Conservation (phyloP, 495 filamentous ascomycete species). For the Entonaema liquescens region DNA sequence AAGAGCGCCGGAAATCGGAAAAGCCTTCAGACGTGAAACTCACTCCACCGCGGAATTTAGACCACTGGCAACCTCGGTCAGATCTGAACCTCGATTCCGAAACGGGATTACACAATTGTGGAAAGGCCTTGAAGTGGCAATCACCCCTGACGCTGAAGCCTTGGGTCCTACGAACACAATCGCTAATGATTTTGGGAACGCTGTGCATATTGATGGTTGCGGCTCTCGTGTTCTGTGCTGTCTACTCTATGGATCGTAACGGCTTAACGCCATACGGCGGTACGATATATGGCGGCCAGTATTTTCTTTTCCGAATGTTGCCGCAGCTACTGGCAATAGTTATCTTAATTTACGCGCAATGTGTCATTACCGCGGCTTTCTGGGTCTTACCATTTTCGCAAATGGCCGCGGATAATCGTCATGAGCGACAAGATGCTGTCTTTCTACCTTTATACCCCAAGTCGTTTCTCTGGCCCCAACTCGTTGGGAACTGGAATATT, state of each 20-base stretch:
- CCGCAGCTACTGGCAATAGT: slow-evolving; percentile 78
- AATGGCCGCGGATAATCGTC: slow-evolving; percentile 67
- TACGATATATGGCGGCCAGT: slow-evolving; percentile 70
- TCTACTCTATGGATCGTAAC: slow-evolving; percentile 69
- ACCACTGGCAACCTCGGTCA: slow-evolving; percentile 41
- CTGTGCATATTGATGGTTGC: slow-evolving; percentile 76
- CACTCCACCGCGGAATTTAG: slow-evolving; percentile 29
- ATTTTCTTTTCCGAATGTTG: slow-evolving; percentile 86
- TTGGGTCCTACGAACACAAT: slow-evolving; percentile 67
- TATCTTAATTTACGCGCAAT: slow-evolving; percentile 78
- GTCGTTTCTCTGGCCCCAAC: slow-evolving; percentile 58
- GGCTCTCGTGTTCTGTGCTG: slow-evolving; percentile 74
- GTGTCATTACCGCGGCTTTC: slow-evolving; percentile 76
- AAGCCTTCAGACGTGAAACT: not conserved
- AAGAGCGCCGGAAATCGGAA: not conserved
- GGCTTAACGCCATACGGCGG: slow-evolving; percentile 73
- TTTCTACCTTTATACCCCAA: slow-evolving; percentile 62
- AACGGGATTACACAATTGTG: slow-evolving; percentile 30
- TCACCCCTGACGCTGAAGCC: slow-evolving; percentile 73
- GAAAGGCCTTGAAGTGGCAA: slow-evolving; percentile 10
- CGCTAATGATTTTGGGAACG: slow-evolving; percentile 64
- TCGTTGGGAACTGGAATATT: slow-evolving; percentile 55
- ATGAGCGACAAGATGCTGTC: slow-evolving; percentile 59
- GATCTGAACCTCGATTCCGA: slow-evolving; percentile 32
- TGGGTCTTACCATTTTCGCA: slow-evolving; percentile 79